Evolutionary conservation across 164 flowering plant genomes (phyloP).

Genomic region (Sedum album): DNA sequence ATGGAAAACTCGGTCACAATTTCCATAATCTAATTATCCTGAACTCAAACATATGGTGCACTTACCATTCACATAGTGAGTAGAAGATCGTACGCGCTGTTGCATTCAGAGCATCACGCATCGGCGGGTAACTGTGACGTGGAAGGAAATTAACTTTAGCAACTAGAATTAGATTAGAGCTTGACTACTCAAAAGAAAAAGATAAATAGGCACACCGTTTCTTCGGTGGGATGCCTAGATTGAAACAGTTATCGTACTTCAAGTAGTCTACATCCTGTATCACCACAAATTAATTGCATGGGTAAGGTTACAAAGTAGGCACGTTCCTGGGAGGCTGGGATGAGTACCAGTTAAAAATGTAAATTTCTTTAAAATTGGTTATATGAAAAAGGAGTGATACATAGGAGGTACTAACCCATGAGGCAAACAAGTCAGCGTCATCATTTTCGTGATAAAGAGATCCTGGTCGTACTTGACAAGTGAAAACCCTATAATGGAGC

Average conservation of each 20-base stretch:
- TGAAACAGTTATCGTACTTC: slow-evolving; percentile 96
- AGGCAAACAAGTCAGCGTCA: slow-evolving; percentile 78
- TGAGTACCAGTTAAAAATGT: too few species aligned
- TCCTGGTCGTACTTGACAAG: slow-evolving; percentile 95
- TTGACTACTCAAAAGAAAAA: slow-evolving; percentile 2
- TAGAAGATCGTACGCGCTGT: slow-evolving; percentile 75
- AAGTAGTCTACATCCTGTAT: slow-evolving; percentile 85
- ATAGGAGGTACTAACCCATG: slow-evolving; percentile 62
- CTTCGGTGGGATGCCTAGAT: slow-evolving; percentile 67
- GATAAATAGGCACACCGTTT: slow-evolving; percentile 42
- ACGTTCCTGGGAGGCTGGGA: too few species aligned
- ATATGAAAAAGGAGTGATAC: not conserved
- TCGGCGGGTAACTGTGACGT: slow-evolving; percentile 77
- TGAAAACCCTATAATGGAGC: slow-evolving; percentile 44
- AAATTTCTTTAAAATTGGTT: too few species aligned
- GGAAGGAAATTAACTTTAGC: slow-evolving; percentile 7
- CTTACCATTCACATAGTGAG: slow-evolving; percentile 96
- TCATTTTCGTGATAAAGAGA: slow-evolving; percentile 64
- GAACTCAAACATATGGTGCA: not conserved
- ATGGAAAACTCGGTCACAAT: not conserved
- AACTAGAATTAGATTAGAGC: not conserved
- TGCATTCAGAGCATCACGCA: slow-evolving; percentile 83
- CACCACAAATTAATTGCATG: not conserved
- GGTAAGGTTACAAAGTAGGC: slow-evolving; percentile 1
- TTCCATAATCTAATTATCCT: not conserved